Evolutionary conservation across 1,139 yeast genomes (phyloP).

Genomic region (Lodderomyces pseudojiufengensis): DNA sequence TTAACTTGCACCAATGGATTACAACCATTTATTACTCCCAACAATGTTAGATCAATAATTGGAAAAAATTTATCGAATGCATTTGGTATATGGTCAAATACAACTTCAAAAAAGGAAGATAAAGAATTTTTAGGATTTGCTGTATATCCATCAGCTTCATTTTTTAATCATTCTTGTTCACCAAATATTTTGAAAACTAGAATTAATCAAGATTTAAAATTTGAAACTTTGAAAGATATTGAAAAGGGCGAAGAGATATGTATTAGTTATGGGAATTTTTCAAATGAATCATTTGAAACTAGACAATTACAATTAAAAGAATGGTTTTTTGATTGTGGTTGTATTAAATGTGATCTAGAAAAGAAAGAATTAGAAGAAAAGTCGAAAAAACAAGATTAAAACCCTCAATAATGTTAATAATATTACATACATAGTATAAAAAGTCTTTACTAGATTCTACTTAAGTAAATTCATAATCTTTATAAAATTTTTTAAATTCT

Average conservation of each 20-base stretch:
- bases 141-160: constrained; percentile 66
- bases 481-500: constrained; percentile 49
- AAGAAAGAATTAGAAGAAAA: background rate
- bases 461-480: constrained; percentile 40
- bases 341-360: constrained; percentile 39
- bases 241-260: constrained; percentile 49
- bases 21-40: constrained; percentile 36
- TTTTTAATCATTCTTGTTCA: constrained; percentile 64
- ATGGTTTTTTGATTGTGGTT: constrained; percentile 64
- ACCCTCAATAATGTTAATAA: background rate
- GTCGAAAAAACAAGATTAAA: background rate
- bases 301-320: constrained; percentile 45
- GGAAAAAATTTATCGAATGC: constrained; percentile 73
- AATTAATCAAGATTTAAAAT: constrained; percentile 19
- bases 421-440: background rate
- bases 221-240: constrained; percentile 29
- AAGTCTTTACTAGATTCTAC: background rate
- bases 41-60: constrained; percentile 43
- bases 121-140: constrained; percentile 66
- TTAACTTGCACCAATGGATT: constrained; percentile 38
- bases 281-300: constrained; percentile 36
- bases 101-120: constrained; percentile 35
- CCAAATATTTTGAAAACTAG: constrained; percentile 43
- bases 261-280: constrained; percentile 58
- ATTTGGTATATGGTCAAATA: constrained; percentile 66